phyloP scores from a whole-genome alignment of 2,329 filamentous ascomycete species.

The Lasiodiplodia sp. region DNA sequence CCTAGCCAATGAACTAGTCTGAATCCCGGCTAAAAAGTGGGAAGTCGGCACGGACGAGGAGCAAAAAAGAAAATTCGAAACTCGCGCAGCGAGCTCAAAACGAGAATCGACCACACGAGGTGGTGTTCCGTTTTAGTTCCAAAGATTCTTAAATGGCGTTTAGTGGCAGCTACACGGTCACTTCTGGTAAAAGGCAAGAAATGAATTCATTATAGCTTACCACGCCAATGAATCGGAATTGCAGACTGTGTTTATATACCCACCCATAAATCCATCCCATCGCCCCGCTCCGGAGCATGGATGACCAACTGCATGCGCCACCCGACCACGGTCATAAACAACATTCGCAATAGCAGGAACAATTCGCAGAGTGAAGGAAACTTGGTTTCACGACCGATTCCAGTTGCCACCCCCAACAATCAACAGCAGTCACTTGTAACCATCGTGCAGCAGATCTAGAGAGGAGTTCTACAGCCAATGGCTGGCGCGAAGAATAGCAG shows the following conservation, averaged over 20 bases:
- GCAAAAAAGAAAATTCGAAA: constrained; percentile 18
- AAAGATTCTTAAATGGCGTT: constrained; percentile 67
- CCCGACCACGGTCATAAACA: too few relatives aligned
- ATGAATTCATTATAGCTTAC: constrained; percentile 62
- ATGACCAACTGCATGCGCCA: too few relatives aligned
- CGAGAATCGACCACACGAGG: constrained; percentile 28
- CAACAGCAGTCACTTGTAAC: not conserved
- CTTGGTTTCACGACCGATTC: not conserved
- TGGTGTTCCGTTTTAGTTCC: constrained; percentile 45
- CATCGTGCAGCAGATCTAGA: not conserved
- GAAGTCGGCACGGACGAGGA: not conserved
- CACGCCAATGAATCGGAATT: not conserved
- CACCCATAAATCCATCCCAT: not conserved
- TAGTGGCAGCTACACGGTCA: constrained; percentile 72
- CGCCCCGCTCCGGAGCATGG: not conserved
- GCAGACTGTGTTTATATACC: not conserved
- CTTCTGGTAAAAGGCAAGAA: constrained; percentile 84
- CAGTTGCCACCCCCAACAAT: not conserved
- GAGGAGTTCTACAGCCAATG: too few relatives aligned
- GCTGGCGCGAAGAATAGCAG: too few relatives aligned
- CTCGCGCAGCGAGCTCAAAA: constrained; percentile 2
- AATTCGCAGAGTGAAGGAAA: too few relatives aligned
- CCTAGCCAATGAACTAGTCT: not conserved
- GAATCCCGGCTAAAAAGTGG: not conserved
- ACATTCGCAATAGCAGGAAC: too few relatives aligned